These are phyloP conservation scores for Curvularia verruculosa DNA, from an alignment of 2,329 filamentous ascomycete species.

Conservation along the genomic window DNA sequence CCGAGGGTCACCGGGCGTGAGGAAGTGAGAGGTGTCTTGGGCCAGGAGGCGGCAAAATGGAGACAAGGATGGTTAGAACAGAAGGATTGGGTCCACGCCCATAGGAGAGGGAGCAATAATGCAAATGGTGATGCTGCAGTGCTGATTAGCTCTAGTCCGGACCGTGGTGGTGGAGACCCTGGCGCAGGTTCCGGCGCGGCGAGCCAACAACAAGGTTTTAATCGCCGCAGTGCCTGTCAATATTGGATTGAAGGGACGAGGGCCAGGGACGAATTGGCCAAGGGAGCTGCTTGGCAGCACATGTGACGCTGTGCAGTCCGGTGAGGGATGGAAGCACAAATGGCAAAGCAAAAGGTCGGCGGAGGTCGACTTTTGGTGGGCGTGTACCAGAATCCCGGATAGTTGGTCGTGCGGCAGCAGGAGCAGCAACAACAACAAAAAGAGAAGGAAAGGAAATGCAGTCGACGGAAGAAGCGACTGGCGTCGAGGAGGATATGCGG, in stretches of 20 bases:
- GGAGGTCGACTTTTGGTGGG: no score
- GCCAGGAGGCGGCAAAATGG: conserved; percentile 13
- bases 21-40: conserved; percentile 21
- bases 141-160: conserved; percentile 37
- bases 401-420: conserved; percentile 11
- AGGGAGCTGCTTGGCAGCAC: conserved; percentile 26
- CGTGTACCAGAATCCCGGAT: conserved; percentile 14
- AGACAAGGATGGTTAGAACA: conserved; percentile 22
- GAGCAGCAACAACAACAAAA: no score
- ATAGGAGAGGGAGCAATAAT: conserved; percentile 23
- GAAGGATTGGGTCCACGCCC: conserved; percentile 18
- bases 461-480: neutral
- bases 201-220: conserved; percentile 26
- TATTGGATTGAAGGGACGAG: conserved; percentile 28
- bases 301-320: conserved; percentile 9
- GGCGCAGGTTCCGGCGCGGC: conserved; percentile 32
- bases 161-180: conserved; percentile 23
- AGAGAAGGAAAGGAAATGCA: neutral
- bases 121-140: conserved; percentile 37
- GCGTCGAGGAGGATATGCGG: neutral
- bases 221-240: conserved; percentile 39
- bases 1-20: conserved; percentile 24
- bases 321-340: neutral
- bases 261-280: conserved; percentile 25
- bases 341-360: conserved; percentile 13